Base-by-base conservation (phyloP, 2,329 filamentous ascomycete species). In the Myriosclerotinia curreyana region DNA sequence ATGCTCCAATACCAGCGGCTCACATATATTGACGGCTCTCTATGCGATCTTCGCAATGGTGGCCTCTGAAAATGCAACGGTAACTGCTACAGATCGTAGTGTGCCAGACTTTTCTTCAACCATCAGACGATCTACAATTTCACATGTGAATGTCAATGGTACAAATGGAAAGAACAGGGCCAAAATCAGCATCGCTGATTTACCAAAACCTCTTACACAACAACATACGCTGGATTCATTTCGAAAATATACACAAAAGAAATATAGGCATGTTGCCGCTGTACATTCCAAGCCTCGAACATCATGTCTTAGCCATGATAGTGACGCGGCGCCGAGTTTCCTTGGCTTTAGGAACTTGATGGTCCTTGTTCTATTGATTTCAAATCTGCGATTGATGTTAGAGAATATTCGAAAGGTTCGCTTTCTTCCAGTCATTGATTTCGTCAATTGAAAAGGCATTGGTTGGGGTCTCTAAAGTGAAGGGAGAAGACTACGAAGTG, bases 271-370 rank as follows among this genome's bases (percentile, higher is more conserved):
- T 84, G 87, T 96, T 68, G 91, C 90, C 65, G 93, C 93, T 40
- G 86, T 96, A 44, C 95, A 99, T 77, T 86, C 87, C 9, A 75
- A 83, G 70, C 77, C 83, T 46, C 85, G 86, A 65, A 86, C 89
- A 9, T 96, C 94, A 31, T 92, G 90, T 71, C 81, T 98, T 55
- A 96, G 92, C 77, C 89, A 93, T 72, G 95, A 98, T 75, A 85
- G 91, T 2, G 78, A 84, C 53, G 80, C 55, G 17, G 81, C 87
- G 2, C 91, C 93, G 28, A 96, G 91, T 75, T 98, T 97, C 74
- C 79, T 96, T 20, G 95, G 95, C 0, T 98, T 99, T 75, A 83
- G 94, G 66, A 99, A 99, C 75, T 83, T 99, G 68, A 96, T 97
- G 91, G 90, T 96, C 48, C 88, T 98, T 73, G 91, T 97, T 46